phyloP scores from a whole-genome alignment of 1,284 basidiomycete species.

The Hypsizygus ulmarius region DNA sequence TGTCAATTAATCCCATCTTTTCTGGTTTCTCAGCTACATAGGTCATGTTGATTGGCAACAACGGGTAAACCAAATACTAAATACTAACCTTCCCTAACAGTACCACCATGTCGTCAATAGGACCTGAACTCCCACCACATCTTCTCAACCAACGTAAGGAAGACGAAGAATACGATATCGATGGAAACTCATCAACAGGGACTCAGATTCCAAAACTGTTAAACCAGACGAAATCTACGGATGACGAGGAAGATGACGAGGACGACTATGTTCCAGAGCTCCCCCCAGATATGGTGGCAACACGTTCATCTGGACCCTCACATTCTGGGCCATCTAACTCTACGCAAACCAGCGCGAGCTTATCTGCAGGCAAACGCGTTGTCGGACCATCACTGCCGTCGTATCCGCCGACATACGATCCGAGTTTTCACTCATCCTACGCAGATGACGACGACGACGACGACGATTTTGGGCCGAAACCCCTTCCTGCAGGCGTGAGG shows the following conservation, averaged over 20 bases:
- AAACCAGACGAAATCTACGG: conserved; percentile 8
- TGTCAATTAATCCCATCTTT: no score
- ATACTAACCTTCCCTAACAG: conserved; percentile 4
- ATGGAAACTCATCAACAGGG: conserved; percentile 22
- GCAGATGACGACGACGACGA: conserved; percentile 65
- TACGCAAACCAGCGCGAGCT: conserved; percentile 20
- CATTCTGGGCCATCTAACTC: conserved; percentile 22
- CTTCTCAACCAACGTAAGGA: conserved; percentile 25
- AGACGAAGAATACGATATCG: conserved; percentile 21
- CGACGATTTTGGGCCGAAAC: conserved; percentile 72
- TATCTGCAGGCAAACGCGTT: conserved; percentile 28
- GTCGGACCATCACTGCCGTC: conserved; percentile 36
- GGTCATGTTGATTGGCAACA: conserved; percentile 10
- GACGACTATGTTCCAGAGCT: conserved; percentile 62
- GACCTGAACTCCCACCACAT: conserved; percentile 50
- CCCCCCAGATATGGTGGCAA: conserved; percentile 51
- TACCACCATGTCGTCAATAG: conserved; percentile 43
- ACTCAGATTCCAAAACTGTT: conserved; percentile 31
- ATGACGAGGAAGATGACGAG: conserved; percentile 51
- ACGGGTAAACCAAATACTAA: conserved; percentile 6
- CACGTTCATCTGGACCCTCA: conserved; percentile 20
- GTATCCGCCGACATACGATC: conserved; percentile 32
- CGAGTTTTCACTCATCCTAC: conserved; percentile 27
- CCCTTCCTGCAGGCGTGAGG: conserved; percentile 46
- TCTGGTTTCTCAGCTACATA: no score